These are phyloP conservation scores for Grosmannia penicillata DNA, from an alignment of 2,329 filamentous ascomycete species.

Conservation along the genomic window DNA sequence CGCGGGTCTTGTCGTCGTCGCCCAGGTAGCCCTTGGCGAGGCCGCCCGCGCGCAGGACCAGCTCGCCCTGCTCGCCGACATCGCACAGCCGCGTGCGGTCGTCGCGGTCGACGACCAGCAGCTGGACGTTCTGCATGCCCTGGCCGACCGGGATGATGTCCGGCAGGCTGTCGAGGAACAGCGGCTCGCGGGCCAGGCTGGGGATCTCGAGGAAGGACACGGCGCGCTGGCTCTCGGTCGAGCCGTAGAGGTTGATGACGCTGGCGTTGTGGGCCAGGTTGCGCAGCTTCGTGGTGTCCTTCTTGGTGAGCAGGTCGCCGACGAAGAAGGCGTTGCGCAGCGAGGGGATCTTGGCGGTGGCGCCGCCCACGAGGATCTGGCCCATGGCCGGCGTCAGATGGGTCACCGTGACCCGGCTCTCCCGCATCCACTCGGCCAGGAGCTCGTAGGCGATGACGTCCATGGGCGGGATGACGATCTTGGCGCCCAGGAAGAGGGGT, in stretches of 20 bases:
- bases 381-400: conserved; percentile 96
- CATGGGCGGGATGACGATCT: conserved; percentile 61
- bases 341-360: conserved; percentile 59
- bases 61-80: conserved; percentile 71
- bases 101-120: conserved; percentile 66
- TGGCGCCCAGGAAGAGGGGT: conserved; percentile 71
- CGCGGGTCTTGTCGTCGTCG: conserved; percentile 36
- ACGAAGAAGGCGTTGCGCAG: conserved; percentile 81
- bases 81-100: conserved; percentile 54
- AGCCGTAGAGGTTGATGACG: conserved; percentile 80
- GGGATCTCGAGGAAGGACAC: conserved; percentile 76
- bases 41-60: conserved; percentile 69
- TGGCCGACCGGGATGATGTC: conserved; percentile 72
- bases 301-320: conserved; percentile 75
- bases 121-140: conserved; percentile 80
- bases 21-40: conserved; percentile 51
- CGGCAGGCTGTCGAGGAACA: conserved; percentile 24
- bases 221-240: conserved; percentile 68
- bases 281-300: conserved; percentile 66
- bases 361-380: conserved; percentile 80
- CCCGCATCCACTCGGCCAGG: conserved; percentile 76
- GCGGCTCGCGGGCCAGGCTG: conserved; percentile 45
- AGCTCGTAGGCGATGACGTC: conserved; percentile 80
- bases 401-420: conserved; percentile 59
- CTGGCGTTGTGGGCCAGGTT: conserved; percentile 58